Conservation (phyloP, 1,284 basidiomycete genomes). For the Pholiota adiposa region DNA sequence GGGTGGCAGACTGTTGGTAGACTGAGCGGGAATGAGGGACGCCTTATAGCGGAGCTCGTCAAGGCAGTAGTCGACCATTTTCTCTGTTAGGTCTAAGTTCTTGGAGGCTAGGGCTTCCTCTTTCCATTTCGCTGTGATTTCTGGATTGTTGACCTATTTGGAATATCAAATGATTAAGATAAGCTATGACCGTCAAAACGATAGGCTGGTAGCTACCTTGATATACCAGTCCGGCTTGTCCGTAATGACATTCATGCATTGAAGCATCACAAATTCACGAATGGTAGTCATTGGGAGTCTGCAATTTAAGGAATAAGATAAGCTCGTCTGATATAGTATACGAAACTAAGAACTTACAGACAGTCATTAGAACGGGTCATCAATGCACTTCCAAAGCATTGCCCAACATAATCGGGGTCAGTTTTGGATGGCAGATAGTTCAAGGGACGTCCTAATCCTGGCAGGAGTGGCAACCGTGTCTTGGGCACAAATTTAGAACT, state of each 20-base stretch:
- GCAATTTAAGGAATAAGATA: neutral
- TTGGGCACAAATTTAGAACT: no score
- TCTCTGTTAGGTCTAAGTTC: conserved; percentile 18
- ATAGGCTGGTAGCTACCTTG: conserved; percentile 21
- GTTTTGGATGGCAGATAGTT: conserved; percentile 12
- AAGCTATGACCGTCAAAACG: neutral
- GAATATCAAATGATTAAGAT: neutral
- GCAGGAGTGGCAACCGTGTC: conserved; percentile 1
- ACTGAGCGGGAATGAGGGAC: conserved; percentile 7
- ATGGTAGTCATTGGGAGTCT: conserved; percentile 27
- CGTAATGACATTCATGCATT: conserved; percentile 31
- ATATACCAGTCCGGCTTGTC: conserved; percentile 30
- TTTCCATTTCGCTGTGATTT: conserved; percentile 27
- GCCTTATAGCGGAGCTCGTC: conserved; percentile 27
- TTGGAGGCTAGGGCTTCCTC: conserved; percentile 19
- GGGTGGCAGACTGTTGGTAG: conserved; percentile 1
- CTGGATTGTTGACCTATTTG: conserved; percentile 20
- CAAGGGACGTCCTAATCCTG: conserved; percentile 24
- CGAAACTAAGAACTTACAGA: conserved; percentile 13
- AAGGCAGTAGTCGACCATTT: conserved; percentile 26
- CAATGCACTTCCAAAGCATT: conserved; percentile 20
- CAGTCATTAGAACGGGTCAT: neutral
- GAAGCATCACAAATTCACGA: conserved; percentile 31
- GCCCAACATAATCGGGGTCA: conserved; percentile 16
- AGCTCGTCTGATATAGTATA: no score